These are phyloP conservation scores for Sporothrix sp. DNA, from an alignment of 2,329 filamentous ascomycete species.

Conservation along the genomic window DNA sequence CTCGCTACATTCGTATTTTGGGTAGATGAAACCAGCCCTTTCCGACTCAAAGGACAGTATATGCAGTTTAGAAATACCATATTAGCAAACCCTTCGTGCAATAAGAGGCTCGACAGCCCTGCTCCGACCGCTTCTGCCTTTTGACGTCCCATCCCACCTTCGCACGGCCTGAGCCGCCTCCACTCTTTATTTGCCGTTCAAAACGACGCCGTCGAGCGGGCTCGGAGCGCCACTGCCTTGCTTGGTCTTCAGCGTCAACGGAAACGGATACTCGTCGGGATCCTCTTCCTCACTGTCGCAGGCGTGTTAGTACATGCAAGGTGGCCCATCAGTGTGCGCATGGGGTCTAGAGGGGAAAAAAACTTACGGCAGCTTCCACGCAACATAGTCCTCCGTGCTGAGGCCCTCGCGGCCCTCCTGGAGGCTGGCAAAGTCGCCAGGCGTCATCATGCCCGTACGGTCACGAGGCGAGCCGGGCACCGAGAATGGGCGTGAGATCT, in stretches of 20 bases:
- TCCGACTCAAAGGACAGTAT: neutral
- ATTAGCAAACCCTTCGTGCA: neutral
- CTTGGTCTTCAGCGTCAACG: slow-evolving; percentile 47
- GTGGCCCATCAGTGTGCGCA: neutral
- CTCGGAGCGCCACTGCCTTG: slow-evolving; percentile 32
- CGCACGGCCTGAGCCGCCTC: too few relatives aligned
- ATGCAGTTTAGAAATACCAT: neutral
- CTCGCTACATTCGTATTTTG: neutral
- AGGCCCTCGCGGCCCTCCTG: slow-evolving; percentile 91
- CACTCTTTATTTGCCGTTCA: slow-evolving; percentile 35
- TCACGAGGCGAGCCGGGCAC: slow-evolving; percentile 89
- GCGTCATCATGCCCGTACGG: slow-evolving; percentile 95
- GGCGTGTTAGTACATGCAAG: slow-evolving; percentile 27
- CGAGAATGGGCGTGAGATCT: slow-evolving; percentile 89
- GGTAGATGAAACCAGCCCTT: neutral
- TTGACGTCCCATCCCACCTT: too few relatives aligned
- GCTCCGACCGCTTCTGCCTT: too few relatives aligned
- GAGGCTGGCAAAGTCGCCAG: slow-evolving; percentile 91
- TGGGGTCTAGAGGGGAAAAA: neutral
- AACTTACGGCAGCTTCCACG: slow-evolving; percentile 95
- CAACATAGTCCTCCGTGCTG: slow-evolving; percentile 93
- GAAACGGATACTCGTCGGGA: slow-evolving; percentile 58
- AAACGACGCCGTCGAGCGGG: slow-evolving; percentile 32
- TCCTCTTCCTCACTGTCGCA: slow-evolving; percentile 80
- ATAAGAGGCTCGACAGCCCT: neutral